Evolutionary conservation across 495 filamentous ascomycete species (phyloP), one percentile per base, ranked within the genome.

Genomic region (Cryomyces minteri): DNA sequence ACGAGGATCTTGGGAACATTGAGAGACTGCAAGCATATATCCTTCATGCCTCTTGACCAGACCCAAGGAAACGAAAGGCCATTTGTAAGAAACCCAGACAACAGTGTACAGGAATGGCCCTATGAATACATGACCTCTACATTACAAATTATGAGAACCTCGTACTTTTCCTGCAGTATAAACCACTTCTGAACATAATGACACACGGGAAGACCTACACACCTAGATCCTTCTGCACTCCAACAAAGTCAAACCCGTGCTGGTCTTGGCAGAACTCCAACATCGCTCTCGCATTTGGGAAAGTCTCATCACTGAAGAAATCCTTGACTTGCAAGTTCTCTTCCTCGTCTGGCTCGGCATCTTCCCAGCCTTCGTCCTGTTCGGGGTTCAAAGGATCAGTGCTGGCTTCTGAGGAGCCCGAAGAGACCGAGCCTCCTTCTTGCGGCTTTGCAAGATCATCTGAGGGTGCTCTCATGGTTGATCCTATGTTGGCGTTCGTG

Each of bases 361-460:
- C 85, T 58, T 85, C 77, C 87, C 86, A 94, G 18, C 76, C 77
- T 57, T 79, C 76, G 40, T 83, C 80, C 39, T 71, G 57, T 38
- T 50, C 52, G 38, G 61, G 37, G 44, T 67, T 58, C 1, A 67
- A 53, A 29, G 54, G 45, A 48, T 74, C 67, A 45, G 61, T 67
- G 30, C 61, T 51, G 2, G 18, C 18, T 48, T 73, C 68, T 5
- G 71, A 72, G 31, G 64, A 64, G 18, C 65, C 64, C 18, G 68
- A 70, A 62, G 29, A 45, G 49, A 18, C 9, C 4, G 40, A 41
- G 34, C 2, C 18, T 25, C 2, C 18, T 25, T 25, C 18, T 25
- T 25, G 18, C 18, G 18, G 18, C 18, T 25, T 25, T 2, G 18
- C 18, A 25, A 25, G 18, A 25, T 25, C 18, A 25, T 25, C 18